These are phyloP conservation scores for Chytriomyces sp. DNA, from an alignment of 192 early-diverging fungal genomes.

Conservation along the genomic window DNA sequence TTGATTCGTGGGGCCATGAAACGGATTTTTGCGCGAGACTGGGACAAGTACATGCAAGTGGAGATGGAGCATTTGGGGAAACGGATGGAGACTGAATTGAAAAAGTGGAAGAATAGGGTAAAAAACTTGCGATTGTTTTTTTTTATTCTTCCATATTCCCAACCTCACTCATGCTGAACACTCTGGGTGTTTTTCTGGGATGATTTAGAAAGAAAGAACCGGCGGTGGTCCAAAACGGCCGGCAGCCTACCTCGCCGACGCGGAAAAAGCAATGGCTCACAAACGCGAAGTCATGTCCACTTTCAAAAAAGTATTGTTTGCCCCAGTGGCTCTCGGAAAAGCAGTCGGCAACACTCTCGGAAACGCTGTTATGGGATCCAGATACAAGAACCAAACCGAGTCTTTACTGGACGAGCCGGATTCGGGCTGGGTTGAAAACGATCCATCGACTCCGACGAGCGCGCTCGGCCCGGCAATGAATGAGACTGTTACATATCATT, in stretches of 20 bases:
- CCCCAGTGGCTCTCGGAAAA: slow-evolving; percentile 56
- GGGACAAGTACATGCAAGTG: slow-evolving; percentile 69
- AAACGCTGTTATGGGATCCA: slow-evolving; percentile 13
- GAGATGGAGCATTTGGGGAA: slow-evolving; percentile 68
- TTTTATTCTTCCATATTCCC: background rate
- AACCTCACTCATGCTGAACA: background rate
- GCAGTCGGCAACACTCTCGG: slow-evolving; percentile 29
- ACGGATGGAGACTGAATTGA: slow-evolving; percentile 63
- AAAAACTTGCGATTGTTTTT: too few relatives aligned
- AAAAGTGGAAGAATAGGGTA: slow-evolving; percentile 75
- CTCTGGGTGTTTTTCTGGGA: background rate
- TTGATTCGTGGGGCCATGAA: slow-evolving; percentile 58
- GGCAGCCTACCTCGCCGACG: slow-evolving; percentile 49
- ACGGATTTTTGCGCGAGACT: slow-evolving; percentile 67
- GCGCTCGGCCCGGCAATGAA: slow-evolving; percentile 23
- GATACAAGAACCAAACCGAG: slow-evolving; percentile 24
- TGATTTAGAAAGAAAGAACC: slow-evolving; percentile 29
- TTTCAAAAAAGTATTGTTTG: slow-evolving; percentile 60
- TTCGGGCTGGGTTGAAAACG: background rate
- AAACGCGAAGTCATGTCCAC: slow-evolving; percentile 62
- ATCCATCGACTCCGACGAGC: background rate
- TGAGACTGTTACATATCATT: slow-evolving; percentile 60
- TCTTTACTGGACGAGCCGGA: slow-evolving; percentile 2
- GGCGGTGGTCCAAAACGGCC: slow-evolving; percentile 17
- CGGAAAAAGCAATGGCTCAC: slow-evolving; percentile 54